Evolutionary conservation across 768 basidiomycete species (phyloP).

Genomic region (Kondoa malvinella): DNA sequence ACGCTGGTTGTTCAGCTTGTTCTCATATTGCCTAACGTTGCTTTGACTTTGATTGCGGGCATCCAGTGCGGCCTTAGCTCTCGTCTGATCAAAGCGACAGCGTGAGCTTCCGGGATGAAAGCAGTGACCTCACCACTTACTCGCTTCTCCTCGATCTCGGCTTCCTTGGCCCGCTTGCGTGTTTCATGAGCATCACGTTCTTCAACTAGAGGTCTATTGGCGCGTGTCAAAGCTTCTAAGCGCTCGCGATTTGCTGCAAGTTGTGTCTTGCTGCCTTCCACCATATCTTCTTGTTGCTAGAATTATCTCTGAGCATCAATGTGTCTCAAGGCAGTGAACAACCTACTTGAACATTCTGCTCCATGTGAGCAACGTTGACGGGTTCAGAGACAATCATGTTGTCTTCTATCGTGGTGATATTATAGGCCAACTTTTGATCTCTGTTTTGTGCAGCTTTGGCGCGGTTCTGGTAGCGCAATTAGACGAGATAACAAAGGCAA

Average conservation of each 20-base stretch:
- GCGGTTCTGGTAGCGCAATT: background rate
- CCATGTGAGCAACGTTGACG: background rate
- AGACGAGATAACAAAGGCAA: background rate
- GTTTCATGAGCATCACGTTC: constrained; percentile 39
- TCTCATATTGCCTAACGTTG: constrained; percentile 10
- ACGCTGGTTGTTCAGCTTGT: constrained; percentile 7
- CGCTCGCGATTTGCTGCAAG: background rate
- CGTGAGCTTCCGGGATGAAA: background rate
- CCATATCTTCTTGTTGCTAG: background rate
- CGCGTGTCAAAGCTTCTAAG: constrained; percentile 18
- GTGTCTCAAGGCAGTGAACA: background rate
- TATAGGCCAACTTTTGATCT: background rate
- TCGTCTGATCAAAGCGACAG: background rate
- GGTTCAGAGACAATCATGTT: background rate
- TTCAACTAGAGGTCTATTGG: constrained; percentile 36
- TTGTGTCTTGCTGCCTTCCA: background rate
- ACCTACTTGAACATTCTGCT: background rate
- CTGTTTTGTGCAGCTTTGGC: background rate
- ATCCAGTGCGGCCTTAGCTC: constrained; percentile 35
- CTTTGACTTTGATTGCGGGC: constrained; percentile 35
- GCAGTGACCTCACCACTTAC: background rate
- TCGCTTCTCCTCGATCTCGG: background rate
- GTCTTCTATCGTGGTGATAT: background rate
- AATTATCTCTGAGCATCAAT: background rate
- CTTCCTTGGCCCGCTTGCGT: constrained; percentile 25